Conservation (phyloP, 1,139 yeast genomes). For the Sugiyamaella xylanicola region DNA sequence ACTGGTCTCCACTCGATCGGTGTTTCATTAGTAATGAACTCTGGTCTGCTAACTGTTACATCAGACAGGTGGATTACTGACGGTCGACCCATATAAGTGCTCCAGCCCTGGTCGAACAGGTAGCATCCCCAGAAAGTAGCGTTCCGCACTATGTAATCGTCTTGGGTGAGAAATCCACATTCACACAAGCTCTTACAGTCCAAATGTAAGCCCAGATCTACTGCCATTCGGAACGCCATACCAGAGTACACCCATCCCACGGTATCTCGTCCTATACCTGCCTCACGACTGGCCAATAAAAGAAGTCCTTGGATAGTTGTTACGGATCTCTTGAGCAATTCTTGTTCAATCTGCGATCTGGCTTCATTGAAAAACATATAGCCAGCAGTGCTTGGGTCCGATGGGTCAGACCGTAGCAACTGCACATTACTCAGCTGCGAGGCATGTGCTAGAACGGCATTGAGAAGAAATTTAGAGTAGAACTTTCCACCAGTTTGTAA, state of each 20-base stretch:
- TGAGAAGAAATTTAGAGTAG: slow-evolving; percentile 31
- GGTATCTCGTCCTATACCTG: slow-evolving; percentile 33
- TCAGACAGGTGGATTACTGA: slow-evolving; percentile 32
- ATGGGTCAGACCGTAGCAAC: slow-evolving; percentile 24
- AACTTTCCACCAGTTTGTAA: slow-evolving; percentile 29
- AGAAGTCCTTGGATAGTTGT: slow-evolving; percentile 33
- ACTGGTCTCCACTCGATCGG: slow-evolving; percentile 26
- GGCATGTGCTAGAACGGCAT: slow-evolving; percentile 34
- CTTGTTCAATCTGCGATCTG: slow-evolving; percentile 22
- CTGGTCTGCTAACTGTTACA: slow-evolving; percentile 26
- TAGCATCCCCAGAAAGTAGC: slow-evolving; percentile 37
- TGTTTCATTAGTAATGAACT: slow-evolving; percentile 20
- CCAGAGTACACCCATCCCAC: slow-evolving; percentile 37
- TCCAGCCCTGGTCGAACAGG: slow-evolving; percentile 35
- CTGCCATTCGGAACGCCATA: slow-evolving; percentile 36
- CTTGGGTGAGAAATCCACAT: slow-evolving; percentile 29
- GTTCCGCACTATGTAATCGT: slow-evolving; percentile 31
- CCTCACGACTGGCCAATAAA: slow-evolving; percentile 32
- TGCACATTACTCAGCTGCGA: slow-evolving; percentile 29
- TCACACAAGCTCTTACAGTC: slow-evolving; percentile 29
- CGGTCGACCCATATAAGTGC: slow-evolving; percentile 34
- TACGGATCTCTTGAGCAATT: slow-evolving; percentile 25
- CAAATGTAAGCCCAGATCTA: slow-evolving; percentile 35
- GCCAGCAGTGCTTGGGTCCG: slow-evolving; percentile 28
- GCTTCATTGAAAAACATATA: slow-evolving; percentile 29